Conservation (phyloP, 129 eudicot species). For the Flaveria robusta region DNA sequence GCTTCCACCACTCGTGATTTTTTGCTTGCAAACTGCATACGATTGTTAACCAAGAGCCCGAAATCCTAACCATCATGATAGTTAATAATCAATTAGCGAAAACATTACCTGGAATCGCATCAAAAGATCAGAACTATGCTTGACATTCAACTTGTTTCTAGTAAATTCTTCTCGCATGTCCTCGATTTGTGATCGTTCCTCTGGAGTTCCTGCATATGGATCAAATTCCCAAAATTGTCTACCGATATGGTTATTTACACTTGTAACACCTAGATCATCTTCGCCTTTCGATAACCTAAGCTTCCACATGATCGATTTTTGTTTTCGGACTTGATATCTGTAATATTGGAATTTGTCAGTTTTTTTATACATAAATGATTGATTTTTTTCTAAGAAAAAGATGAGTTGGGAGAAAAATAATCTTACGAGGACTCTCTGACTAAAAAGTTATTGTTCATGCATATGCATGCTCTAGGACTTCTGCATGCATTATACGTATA, state of each 20-base stretch:
- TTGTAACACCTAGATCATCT: constrained; percentile 33
- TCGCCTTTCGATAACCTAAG: constrained; percentile 51
- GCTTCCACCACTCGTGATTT: background rate
- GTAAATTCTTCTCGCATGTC: constrained; percentile 44
- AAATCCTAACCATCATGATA: background rate
- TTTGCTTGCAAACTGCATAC: constrained; percentile 29
- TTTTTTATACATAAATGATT: too few relatives aligned
- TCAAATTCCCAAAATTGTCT: constrained; percentile 70
- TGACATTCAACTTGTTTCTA: constrained; percentile 36
- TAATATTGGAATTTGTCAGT: too few relatives aligned
- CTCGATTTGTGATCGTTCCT: constrained; percentile 48
- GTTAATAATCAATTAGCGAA: background rate
- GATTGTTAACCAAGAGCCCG: constrained; percentile 2
- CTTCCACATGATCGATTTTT: constrained; percentile 55
- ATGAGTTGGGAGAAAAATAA: too few relatives aligned
- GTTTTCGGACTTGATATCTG: background rate
- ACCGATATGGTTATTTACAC: constrained; percentile 50
- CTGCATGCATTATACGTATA: too few relatives aligned
- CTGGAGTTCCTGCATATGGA: constrained; percentile 44
- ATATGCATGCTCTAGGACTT: too few relatives aligned
- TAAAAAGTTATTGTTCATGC: too few relatives aligned
- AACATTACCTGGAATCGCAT: constrained; percentile 57
- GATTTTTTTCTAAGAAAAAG: too few relatives aligned
- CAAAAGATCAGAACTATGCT: constrained; percentile 59
- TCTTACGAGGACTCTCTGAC: too few relatives aligned